Evolutionary conservation across 1,139 yeast species (phyloP), one percentile per base, ranked within the genome.

Genomic region (Magnusiomyces starmeri): DNA sequence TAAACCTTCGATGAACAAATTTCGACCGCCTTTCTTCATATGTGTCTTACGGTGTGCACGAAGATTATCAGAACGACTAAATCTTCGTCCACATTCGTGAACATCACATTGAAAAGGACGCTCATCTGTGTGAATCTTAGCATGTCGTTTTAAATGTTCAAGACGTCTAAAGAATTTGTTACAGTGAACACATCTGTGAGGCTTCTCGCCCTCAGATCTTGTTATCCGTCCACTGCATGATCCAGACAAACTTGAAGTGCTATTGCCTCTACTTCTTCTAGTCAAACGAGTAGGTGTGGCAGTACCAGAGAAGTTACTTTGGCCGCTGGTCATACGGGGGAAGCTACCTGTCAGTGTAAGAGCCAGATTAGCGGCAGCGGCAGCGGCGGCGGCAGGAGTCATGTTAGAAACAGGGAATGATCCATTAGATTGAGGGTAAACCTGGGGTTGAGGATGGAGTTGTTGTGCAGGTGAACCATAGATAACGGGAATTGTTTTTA

Each of bases 141-240:
- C 75, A 67, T 90, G 97, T 58, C 97, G 76, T 65, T 88, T 86
- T 52, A 90, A 87, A 71, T 92, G 96, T 63, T 92, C 96, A 35
- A 94, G 90, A 56, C 97, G 76, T 65, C 87, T 90, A 74, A 90
- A 90, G 62, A 95, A 83, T 56, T 88, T 73, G n/a, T 85, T 83
- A 60, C 75, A 71, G 49, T 61, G 57, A 32, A 54, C 56, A 71
- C 97, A 89, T 59, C 76, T 76, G 68, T 85, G 90, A 49, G 80
- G 82, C 50, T 83, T 84, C 60, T 77, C 81, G 62, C 20, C 29
- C 6, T 40, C 43, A 9, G 49, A 27, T 14, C 49, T 46, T 24
- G 47, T 14, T 4, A 32, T 32, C 12, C 37, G 12, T n/a, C 37
- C 37, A 32, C 37, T 18, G 37, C 37, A 32, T n/a, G n/a, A 4